Evolutionary conservation across 345 rosid species (phyloP).

Genomic region (Draba incana): DNA sequence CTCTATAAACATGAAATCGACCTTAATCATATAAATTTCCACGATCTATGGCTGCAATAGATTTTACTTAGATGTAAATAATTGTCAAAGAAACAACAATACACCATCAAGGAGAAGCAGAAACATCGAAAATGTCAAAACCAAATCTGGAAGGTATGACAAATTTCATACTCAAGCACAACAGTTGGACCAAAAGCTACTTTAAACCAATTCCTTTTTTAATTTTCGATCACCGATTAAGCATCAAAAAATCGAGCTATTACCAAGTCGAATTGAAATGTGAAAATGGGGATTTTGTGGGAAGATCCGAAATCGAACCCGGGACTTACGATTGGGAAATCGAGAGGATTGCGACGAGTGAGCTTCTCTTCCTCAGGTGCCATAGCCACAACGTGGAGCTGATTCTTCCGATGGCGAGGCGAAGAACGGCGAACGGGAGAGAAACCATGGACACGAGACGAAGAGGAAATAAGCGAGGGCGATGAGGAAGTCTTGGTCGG

Average conservation of each 20-base stretch:
- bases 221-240: background rate
- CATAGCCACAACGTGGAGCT: conserved; percentile 55
- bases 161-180: background rate
- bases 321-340: conserved; percentile 64
- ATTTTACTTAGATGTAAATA: background rate
- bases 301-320: conserved; percentile 15
- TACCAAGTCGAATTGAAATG: background rate
- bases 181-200: background rate
- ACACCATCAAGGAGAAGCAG: background rate
- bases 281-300: background rate
- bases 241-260: background rate
- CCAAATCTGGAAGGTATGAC: background rate
- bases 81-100: background rate
- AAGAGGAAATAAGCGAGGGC: conserved; percentile 15
- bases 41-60: background rate
- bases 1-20: background rate
- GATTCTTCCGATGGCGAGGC: conserved; percentile 23
- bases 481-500: conserved; percentile 8
- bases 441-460: conserved; percentile 31
- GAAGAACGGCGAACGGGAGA: conserved; percentile 20
- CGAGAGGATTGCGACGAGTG: conserved; percentile 71
- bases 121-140: background rate
- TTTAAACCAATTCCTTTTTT: background rate
- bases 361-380: conserved; percentile 79
- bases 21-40: background rate